A percentile compares a stretch with the other conserved stretches of the same genome.
Conservation (phyloP, 164 flowering plant species). For the Buxus sempervirens region DNA sequence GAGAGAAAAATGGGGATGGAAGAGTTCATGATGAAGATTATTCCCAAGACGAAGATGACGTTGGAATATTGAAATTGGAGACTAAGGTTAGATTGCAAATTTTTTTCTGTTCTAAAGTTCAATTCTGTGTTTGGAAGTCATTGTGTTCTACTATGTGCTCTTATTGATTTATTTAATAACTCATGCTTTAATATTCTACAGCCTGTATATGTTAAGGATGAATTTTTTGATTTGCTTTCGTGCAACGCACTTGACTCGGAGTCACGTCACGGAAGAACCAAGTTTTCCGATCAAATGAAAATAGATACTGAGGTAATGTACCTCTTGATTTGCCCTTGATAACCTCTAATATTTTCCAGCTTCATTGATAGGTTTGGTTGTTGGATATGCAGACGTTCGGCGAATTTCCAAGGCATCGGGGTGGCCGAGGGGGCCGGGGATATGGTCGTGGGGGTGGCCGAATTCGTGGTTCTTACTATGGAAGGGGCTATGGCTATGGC, state of each 20-base stretch:
- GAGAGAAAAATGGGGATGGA: conserved; percentile 21
- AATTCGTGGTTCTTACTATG: conserved; percentile 1
- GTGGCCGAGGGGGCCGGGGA: conserved; percentile 57
- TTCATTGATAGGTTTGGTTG: not conserved
- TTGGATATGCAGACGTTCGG: conserved; percentile 66
- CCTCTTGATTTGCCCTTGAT: not conserved
- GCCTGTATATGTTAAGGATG: conserved; percentile 84
- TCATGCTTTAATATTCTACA: conserved; percentile 14
- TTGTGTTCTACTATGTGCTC: not conserved
- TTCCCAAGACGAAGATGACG: conserved; percentile 38
- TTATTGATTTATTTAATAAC: not conserved
- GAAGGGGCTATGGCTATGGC: conserved; percentile 22
- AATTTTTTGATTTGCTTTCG: conserved; percentile 81
- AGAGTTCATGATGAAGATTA: conserved; percentile 28
- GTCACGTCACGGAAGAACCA: conserved; percentile 48
- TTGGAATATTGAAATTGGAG: conserved; percentile 33
- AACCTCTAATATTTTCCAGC: not conserved
- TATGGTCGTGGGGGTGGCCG: conserved; percentile 7
- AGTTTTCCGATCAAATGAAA: conserved; percentile 68
- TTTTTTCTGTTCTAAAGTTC: not conserved
- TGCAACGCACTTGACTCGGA: conserved; percentile 49
- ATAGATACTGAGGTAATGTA: conserved; percentile 67
- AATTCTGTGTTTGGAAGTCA: not conserved
- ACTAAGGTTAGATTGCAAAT: conserved; percentile 29
- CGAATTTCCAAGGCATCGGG: conserved; percentile 53